phyloP scores from a whole-genome alignment of 441 rosid species.

The Pelargonium myrrhifolium region DNA sequence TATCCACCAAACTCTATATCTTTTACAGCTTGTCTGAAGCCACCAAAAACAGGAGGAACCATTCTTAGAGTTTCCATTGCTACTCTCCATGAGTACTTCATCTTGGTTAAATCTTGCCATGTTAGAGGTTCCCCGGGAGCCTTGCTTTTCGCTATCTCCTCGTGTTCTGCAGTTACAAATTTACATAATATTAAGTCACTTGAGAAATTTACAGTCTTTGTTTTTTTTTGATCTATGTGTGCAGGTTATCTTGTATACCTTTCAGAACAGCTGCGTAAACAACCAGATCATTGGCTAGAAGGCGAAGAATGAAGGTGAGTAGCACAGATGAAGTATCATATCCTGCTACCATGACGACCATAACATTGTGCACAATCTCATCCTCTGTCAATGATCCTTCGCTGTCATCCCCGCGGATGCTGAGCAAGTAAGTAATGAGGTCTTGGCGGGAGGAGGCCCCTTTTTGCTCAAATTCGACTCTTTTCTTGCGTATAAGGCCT shows the following conservation, averaged over 20 bases:
- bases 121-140: constrained; percentile 28
- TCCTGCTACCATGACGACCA: constrained; percentile 48
- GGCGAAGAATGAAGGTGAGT: constrained; percentile 37
- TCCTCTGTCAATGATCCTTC: constrained; percentile 25
- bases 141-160: constrained; percentile 36
- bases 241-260: constrained; percentile 23
- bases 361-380: constrained; percentile 43
- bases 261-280: constrained; percentile 37
- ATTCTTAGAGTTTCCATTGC: constrained; percentile 45
- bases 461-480: constrained; percentile 24
- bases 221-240: too few relatives aligned
- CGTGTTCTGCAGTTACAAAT: constrained; percentile 33
- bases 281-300: constrained; percentile 31
- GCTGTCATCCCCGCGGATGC: constrained; percentile 15
- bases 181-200: not conserved
- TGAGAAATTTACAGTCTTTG: not conserved
- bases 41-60: constrained; percentile 37
- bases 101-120: constrained; percentile 44
- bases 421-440: constrained; percentile 38
- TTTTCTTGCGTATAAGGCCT: constrained; percentile 32
- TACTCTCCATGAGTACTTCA: constrained; percentile 58
- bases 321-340: constrained; percentile 41
- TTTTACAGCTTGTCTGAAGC: constrained; percentile 35
- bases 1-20: constrained; percentile 35
- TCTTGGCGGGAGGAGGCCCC: constrained; percentile 26